phyloP scores from a whole-genome alignment of 2,329 filamentous ascomycete genomes.

The Falciphora oryzae region DNA sequence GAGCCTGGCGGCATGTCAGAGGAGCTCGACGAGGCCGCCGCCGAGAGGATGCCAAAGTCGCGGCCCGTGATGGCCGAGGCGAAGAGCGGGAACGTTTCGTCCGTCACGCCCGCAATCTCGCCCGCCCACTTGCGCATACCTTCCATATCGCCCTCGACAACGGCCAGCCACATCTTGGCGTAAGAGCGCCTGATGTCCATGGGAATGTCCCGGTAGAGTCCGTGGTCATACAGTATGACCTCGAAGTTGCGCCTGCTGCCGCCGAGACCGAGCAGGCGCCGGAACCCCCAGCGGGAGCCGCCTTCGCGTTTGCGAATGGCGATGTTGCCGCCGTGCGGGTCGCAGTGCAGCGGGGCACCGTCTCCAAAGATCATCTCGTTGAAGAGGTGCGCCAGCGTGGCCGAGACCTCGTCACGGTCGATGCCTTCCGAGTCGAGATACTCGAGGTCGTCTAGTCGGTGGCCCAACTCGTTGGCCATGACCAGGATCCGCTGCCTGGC shows the following conservation, averaged over 20 bases:
- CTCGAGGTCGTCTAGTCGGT: slow-evolving; percentile 79
- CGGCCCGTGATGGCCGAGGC: slow-evolving; percentile 93
- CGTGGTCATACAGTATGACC: slow-evolving; percentile 93
- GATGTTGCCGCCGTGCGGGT: slow-evolving; percentile 94
- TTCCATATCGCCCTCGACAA: slow-evolving; percentile 81
- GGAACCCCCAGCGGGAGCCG: not conserved
- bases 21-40: slow-evolving; percentile 34
- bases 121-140: slow-evolving; percentile 84
- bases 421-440: slow-evolving; percentile 84
- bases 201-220: slow-evolving; percentile 90
- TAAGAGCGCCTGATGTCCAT: slow-evolving; percentile 73
- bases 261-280: not conserved
- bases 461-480: slow-evolving; percentile 88
- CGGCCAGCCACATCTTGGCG: slow-evolving; percentile 94
- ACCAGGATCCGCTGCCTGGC: slow-evolving; percentile 84
- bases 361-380: slow-evolving; percentile 99
- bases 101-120: slow-evolving; percentile 82
- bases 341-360: slow-evolving; percentile 85
- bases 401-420: slow-evolving; percentile 91
- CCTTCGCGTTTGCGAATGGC: slow-evolving; percentile 63
- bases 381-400: slow-evolving; percentile 84
- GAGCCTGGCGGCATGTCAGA: not conserved
- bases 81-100: slow-evolving; percentile 90
- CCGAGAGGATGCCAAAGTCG: slow-evolving; percentile 73
- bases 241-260: slow-evolving; percentile 73